Conservation (phyloP, 1,139 yeast genomes). For the Hyphopichia wangnamkhiaoensis region DNA sequence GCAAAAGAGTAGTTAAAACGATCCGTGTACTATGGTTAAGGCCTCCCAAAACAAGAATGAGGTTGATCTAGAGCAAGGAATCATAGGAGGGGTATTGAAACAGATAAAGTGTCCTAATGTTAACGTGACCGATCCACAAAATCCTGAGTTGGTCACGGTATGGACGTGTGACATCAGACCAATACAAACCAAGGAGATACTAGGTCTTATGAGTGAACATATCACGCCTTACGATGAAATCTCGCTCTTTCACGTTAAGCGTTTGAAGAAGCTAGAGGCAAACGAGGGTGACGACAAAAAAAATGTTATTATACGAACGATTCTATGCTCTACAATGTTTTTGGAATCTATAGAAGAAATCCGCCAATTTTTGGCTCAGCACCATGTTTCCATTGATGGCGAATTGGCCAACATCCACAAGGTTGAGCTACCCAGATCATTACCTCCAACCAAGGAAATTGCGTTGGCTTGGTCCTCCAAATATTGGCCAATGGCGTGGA, state of each 20-base stretch:
- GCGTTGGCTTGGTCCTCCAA: conserved; percentile 61
- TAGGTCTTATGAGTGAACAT: conserved; percentile 26
- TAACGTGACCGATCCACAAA: conserved; percentile 23
- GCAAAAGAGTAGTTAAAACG: no score
- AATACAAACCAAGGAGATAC: conserved; percentile 26
- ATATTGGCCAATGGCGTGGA: conserved; percentile 92
- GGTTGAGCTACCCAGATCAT: conserved; percentile 28
- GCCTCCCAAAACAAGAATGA: conserved; percentile 1
- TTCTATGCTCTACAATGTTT: conserved; percentile 29
- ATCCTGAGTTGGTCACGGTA: conserved; percentile 42
- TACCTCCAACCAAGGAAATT: conserved; percentile 60
- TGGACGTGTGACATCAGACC: conserved; percentile 56
- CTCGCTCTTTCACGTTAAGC: conserved; percentile 32
- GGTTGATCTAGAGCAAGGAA: conserved; percentile 49
- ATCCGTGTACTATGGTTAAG: conserved; percentile 3
- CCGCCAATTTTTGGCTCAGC: conserved; percentile 11
- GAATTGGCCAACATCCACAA: conserved; percentile 6
- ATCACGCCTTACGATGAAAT: conserved; percentile 28
- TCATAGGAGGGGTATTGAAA: conserved; percentile 47
- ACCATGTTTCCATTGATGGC: conserved; percentile 5
- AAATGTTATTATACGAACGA: conserved; percentile 17
- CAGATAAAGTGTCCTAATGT: conserved; percentile 42
- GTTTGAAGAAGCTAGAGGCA: conserved; percentile 26
- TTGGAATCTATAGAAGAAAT: conserved; percentile 17
- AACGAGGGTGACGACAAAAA: conserved; percentile 1